Evolutionary conservation across 306 rosid species (phyloP).

Genomic region (Quercus engelmannii): DNA sequence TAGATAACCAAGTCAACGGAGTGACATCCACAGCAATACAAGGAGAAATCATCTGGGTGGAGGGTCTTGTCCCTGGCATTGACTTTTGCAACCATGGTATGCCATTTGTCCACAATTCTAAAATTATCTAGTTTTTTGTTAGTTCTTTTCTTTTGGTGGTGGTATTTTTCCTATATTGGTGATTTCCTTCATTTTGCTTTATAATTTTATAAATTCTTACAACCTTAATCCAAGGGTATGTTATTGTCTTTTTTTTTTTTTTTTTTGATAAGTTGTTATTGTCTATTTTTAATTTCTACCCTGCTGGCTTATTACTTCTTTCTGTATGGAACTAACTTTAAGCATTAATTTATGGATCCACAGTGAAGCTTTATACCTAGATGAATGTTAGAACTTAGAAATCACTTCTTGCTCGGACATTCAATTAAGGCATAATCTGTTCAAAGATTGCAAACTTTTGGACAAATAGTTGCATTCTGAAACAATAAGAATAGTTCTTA

Average conservation of each 20-base stretch:
- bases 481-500: neutral
- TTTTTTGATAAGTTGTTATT: too few species aligned
- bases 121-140: conserved; percentile 8
- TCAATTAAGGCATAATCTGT: neutral
- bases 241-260: too few species aligned
- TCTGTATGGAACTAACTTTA: neutral
- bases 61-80: conserved; percentile 97
- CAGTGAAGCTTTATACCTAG: neutral
- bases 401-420: neutral
- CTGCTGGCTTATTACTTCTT: neutral
- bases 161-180: neutral
- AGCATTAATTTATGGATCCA: neutral
- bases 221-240: too few species aligned
- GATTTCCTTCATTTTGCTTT: neutral
- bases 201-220: neutral
- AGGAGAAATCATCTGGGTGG: conserved; percentile 79
- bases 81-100: conserved; percentile 98
- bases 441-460: neutral
- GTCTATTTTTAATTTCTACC: neutral
- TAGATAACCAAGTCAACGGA: conserved; percentile 38
- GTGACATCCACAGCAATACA: conserved; percentile 28
- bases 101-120: conserved; percentile 14
- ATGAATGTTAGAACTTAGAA: neutral
- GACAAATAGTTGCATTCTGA: neutral
- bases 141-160: conserved; percentile 9